Evolutionary conservation across 2,329 filamentous ascomycete genomes (phyloP), one percentile per base, ranked within the genome.

Genomic region (Lachnellula willkommii): DNA sequence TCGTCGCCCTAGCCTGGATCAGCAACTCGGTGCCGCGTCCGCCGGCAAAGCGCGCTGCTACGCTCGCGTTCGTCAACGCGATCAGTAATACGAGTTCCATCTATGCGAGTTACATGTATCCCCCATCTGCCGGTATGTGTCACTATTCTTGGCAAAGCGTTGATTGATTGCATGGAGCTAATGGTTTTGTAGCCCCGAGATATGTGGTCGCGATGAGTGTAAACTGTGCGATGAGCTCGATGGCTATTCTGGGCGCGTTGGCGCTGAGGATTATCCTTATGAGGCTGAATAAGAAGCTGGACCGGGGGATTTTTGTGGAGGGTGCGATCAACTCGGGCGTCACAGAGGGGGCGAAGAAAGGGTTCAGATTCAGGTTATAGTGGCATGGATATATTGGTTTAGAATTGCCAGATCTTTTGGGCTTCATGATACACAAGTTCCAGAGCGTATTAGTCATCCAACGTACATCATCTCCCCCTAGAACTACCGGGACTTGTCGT

Each of bases 1-100:
- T 87, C 0, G 84, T 89, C 1, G 78, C 78, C 1, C 74, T 89
- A 4, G 80, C 84, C 2, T 94, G 89, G 89, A 90, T 92, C 60
- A 83, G 80, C 47, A 89, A 88, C 67, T 87, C 84, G 1, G 77
- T 93, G 51, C 88, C 88, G 0, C 81, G 88, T 5, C 89, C 89
- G 3, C 86, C 88, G 0, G 84, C 88, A 0, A 71, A 71, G 53
- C 55, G 69, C 54, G 84, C 84, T 2, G 82, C 87, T 0, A 87
- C 87, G 0, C 70, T 93, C 5, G 89, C 88, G 1, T 84, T 87
- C 59, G 89, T 92, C 71, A 93, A 93, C 66, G 84, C 85, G 2
- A 77, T 89, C 9, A 82, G 79, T 17, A 90, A 92, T 68, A 77
- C 79, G 11, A 82, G 81, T 43, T 83, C 79, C 48, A 91, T 92